Evolutionary conservation across 352 stramenopile genomes (phyloP).

Genomic region (Phytophthora agathidicida): DNA sequence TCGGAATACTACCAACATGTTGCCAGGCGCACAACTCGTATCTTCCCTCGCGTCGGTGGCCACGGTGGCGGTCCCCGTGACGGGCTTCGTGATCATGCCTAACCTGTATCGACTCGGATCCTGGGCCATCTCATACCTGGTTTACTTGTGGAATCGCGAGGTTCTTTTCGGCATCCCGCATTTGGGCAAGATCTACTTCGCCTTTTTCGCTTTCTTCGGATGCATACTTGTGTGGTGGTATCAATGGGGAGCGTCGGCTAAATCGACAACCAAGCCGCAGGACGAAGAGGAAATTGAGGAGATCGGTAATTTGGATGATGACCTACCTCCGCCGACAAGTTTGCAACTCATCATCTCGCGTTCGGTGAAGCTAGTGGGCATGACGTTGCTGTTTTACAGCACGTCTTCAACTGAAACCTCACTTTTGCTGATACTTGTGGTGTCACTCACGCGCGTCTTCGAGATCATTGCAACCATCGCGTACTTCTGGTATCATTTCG

Average conservation of each 20-base stretch:
- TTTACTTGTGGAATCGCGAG: constrained; percentile 73
- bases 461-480: constrained; percentile 68
- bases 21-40: constrained; percentile 73
- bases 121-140: constrained; percentile 65
- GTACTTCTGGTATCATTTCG: constrained; percentile 89
- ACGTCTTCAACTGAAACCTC: constrained; percentile 83
- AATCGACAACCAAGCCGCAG: constrained; percentile 47
- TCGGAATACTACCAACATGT: constrained; percentile 66
- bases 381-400: constrained; percentile 82
- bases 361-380: constrained; percentile 58
- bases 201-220: constrained; percentile 77
- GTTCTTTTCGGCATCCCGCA: constrained; percentile 78
- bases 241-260: constrained; percentile 74
- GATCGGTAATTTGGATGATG: constrained; percentile 69
- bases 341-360: constrained; percentile 70
- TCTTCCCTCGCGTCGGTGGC: constrained; percentile 72
- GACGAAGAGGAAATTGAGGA: constrained; percentile 73
- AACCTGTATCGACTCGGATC: constrained; percentile 68
- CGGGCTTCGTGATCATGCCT: constrained; percentile 78
- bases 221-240: constrained; percentile 86
- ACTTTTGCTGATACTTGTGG: constrained; percentile 69
- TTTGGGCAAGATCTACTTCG: constrained; percentile 88
- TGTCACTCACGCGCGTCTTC: constrained; percentile 73
- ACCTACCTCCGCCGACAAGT: constrained; percentile 59
- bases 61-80: constrained; percentile 76